These are phyloP conservation scores for Pseudofabraea citricarpa DNA, from an alignment of 2,329 filamentous ascomycete genomes.

Conservation along the genomic window DNA sequence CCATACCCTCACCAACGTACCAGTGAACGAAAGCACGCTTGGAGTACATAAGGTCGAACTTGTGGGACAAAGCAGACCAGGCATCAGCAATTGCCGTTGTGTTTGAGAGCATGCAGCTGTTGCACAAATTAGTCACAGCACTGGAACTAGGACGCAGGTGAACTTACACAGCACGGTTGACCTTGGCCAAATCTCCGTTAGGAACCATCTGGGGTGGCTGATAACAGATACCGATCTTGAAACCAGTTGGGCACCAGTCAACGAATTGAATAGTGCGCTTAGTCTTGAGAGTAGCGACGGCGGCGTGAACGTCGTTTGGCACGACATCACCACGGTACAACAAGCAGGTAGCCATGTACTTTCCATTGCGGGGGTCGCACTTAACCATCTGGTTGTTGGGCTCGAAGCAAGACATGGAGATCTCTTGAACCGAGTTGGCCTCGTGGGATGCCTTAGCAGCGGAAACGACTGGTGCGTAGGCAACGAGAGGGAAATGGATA, in stretches of 20 bases:
- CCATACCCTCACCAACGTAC: constrained; percentile 69
- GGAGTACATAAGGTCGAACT: constrained; percentile 67
- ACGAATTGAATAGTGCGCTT: constrained; percentile 62
- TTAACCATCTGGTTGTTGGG: constrained; percentile 68
- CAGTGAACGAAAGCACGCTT: constrained; percentile 69
- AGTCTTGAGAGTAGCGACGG: constrained; percentile 57
- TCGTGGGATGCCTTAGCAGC: constrained; percentile 95
- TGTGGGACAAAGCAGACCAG: constrained; percentile 59
- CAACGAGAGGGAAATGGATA: constrained; percentile 98
- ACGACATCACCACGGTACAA: constrained; percentile 64
- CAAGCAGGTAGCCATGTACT: constrained; percentile 65
- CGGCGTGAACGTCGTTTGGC: constrained; percentile 54
- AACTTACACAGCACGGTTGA: constrained; percentile 51
- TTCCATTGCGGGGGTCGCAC: constrained; percentile 61
- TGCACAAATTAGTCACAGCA: no score
- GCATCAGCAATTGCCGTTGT: constrained; percentile 63
- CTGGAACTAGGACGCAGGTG: no score
- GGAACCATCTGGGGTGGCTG: constrained; percentile 51
- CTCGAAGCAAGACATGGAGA: constrained; percentile 81
- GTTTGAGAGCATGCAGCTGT: constrained; percentile 62
- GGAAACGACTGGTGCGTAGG: constrained; percentile 91
- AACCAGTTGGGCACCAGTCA: constrained; percentile 65
- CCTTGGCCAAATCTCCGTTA: constrained; percentile 44
- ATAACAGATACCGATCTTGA: constrained; percentile 66
- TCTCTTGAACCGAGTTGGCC: constrained; percentile 96